Percentiles rank a stretch among this genome's conserved stretches.
Conservation (phyloP, 2,329 filamentous ascomycete species). For the Aspergillus amoenus region DNA sequence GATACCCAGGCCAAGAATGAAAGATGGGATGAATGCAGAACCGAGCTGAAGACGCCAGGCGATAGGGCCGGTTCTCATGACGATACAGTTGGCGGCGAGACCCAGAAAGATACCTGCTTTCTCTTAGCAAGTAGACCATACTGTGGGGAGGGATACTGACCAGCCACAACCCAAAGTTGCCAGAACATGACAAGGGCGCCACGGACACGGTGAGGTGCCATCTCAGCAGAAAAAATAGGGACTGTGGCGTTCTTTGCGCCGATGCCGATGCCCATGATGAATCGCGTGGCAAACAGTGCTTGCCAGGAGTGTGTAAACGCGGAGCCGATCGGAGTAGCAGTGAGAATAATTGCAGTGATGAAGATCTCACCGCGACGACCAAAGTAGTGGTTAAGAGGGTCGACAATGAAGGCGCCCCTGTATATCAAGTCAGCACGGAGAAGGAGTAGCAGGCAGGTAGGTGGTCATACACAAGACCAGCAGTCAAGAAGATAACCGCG, state of each 20-base stretch:
- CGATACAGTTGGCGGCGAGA: conserved; percentile 62
- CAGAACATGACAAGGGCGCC: conserved; percentile 57
- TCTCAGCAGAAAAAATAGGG: conserved; percentile 55
- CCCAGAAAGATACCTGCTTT: conserved; percentile 58
- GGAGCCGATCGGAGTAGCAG: conserved; percentile 66
- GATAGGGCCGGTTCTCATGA: conserved; percentile 55
- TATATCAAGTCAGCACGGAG: neutral
- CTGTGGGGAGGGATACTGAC: conserved; percentile 20
- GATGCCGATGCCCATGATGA: conserved; percentile 61
- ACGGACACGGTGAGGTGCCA: conserved; percentile 53
- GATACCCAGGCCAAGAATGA: conserved; percentile 48
- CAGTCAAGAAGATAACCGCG: conserved; percentile 46
- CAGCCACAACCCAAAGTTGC: conserved; percentile 41
- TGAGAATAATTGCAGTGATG: conserved; percentile 59
- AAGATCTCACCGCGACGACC: conserved; percentile 66
- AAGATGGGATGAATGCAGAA: conserved; percentile 63
- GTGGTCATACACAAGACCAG: conserved; percentile 18
- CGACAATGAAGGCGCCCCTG: conserved; percentile 63
- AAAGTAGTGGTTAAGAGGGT: conserved; percentile 59
- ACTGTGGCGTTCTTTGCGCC: conserved; percentile 58
- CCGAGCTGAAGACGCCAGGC: conserved; percentile 64
- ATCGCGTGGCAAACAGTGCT: conserved; percentile 54
- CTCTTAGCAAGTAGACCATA: neutral
- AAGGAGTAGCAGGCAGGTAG: conserved; percentile 21
- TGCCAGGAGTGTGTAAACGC: conserved; percentile 56